A percentile compares a stretch with the other conserved stretches of the same genome.
Evolutionary conservation across 2,329 filamentous ascomycete species (phyloP).

Genomic region (Helotiales sp.): DNA sequence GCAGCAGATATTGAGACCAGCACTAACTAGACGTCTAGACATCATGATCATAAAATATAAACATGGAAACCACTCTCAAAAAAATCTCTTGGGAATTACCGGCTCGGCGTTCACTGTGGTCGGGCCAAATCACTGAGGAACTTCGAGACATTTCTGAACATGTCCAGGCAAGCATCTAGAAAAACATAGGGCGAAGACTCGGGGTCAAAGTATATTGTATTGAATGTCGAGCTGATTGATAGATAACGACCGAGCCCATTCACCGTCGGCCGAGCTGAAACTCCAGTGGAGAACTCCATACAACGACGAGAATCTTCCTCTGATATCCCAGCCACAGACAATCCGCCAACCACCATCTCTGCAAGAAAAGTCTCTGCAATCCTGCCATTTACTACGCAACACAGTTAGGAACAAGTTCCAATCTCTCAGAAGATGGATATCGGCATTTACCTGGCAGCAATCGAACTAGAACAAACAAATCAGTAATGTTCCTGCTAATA

Average conservation of each 20-base stretch:
- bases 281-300: background rate
- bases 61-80: no score
- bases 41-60: background rate
- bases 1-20: background rate
- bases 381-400: background rate
- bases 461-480: background rate
- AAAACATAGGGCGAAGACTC: no score
- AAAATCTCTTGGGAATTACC: no score
- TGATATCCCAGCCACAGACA: background rate
- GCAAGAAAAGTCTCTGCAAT: background rate
- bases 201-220: background rate
- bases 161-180: no score
- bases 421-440: no score
- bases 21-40: background rate
- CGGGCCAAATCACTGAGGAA: no score
- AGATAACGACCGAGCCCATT: background rate
- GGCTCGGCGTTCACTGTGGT: background rate
- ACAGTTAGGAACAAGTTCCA: no score
- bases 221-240: background rate
- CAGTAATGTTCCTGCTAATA: background rate
- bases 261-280: background rate
- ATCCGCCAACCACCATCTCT: background rate
- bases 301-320: background rate
- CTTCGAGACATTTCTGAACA: no score
- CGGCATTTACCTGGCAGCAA: background rate